Conservation (phyloP, 306 rosid species). For the Medicago ruthenica region DNA sequence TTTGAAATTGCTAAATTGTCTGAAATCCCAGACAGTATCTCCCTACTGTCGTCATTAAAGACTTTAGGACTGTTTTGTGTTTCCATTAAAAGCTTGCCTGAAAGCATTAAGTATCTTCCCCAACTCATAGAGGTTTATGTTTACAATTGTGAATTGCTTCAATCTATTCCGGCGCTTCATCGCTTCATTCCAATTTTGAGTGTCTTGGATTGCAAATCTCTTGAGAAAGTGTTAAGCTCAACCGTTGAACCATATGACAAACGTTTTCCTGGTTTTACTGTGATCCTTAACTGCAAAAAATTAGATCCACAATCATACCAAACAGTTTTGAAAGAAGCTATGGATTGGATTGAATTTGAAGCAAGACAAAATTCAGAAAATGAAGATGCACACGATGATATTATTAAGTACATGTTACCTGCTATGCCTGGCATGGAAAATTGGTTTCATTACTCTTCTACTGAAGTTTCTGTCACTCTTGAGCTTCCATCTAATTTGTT, state of each 20-base stretch:
- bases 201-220: background rate
- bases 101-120: constrained; percentile 16
- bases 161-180: constrained; percentile 17
- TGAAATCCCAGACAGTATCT: constrained; percentile 23
- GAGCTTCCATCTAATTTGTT: background rate
- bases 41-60: constrained; percentile 15
- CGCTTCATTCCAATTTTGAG: background rate
- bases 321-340: background rate
- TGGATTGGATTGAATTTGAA: background rate
- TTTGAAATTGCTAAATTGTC: background rate
- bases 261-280: background rate
- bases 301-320: background rate
- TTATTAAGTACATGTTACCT: background rate
- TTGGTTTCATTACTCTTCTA: constrained; percentile 4
- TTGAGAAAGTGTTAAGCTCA: constrained; percentile 3
- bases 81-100: background rate
- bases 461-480: background rate
- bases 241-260: background rate
- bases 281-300: background rate
- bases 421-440: background rate
- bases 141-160: background rate
- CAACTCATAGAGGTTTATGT: background rate
- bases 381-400: background rate
- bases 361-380: background rate
- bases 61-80: rapidly evolving